Percentiles rank a stretch among this genome's conserved stretches.
Conservation (phyloP, 768 basidiomycete genomes). For the Crepidotus variabilis region DNA sequence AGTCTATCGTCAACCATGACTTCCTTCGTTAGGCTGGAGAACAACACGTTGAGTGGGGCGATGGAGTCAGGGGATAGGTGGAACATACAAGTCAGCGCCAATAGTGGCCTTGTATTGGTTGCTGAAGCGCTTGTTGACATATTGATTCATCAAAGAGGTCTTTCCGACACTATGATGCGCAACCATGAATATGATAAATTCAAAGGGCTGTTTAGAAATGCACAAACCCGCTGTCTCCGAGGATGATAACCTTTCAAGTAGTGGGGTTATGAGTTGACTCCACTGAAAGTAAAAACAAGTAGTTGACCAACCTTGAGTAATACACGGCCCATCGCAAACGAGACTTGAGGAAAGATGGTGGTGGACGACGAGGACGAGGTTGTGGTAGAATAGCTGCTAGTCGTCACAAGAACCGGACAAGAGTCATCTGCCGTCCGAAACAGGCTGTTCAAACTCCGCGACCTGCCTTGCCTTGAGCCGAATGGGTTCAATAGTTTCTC, state of each 20-base stretch:
- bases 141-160: constrained; percentile 99
- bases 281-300: neutral
- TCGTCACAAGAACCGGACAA: constrained; percentile 11
- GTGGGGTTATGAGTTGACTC: constrained; percentile 2
- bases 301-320: constrained; percentile 65
- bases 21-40: constrained; percentile 86
- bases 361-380: constrained; percentile 7
- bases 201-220: constrained; percentile 7
- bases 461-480: constrained; percentile 5
- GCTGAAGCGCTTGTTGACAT: constrained; percentile 99
- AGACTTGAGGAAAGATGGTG: constrained; percentile 17
- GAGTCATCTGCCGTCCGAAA: constrained; percentile 22
- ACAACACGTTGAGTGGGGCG: constrained; percentile 13
- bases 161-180: constrained; percentile 76
- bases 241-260: constrained; percentile 88
- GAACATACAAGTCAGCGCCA: constrained; percentile 88
- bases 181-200: constrained; percentile 12
- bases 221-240: constrained; percentile 92
- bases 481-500: constrained; percentile 1
- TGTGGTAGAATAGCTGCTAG: constrained; percentile 6
- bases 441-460: constrained; percentile 41
- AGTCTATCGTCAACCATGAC: constrained; percentile 97
- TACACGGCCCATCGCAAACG: constrained; percentile 70
- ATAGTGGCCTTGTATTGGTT: constrained; percentile 99
- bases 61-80: constrained; percentile 9